These are phyloP conservation scores for Poteriospumella lacustris DNA, from an alignment of 108 stramenopile species.

Conservation along the genomic window DNA sequence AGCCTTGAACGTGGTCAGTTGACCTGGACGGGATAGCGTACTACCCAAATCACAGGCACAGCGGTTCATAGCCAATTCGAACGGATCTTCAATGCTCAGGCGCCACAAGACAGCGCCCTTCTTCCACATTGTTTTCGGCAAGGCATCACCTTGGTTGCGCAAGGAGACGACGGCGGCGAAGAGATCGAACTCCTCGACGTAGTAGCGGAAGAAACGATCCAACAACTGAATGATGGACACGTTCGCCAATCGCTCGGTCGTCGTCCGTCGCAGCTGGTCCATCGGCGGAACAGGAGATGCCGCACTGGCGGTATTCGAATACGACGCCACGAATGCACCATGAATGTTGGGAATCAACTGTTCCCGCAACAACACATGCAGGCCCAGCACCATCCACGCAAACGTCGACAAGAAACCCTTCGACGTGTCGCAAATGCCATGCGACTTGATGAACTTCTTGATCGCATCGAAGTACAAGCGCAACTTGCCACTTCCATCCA, in stretches of 20 bases:
- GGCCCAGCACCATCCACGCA: neutral
- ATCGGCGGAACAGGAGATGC: neutral
- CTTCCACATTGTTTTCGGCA: neutral
- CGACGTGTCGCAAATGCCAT: conserved; percentile 1
- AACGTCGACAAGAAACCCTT: neutral
- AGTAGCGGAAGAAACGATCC: conserved; percentile 17
- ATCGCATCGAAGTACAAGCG: neutral
- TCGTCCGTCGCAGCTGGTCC: neutral
- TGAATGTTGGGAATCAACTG: neutral
- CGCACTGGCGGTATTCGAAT: neutral
- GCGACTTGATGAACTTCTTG: neutral
- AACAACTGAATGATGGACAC: neutral
- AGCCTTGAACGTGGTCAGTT: neutral
- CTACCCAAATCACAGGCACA: neutral
- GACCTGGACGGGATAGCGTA: neutral
- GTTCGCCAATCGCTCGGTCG: neutral
- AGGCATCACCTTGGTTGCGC: neutral
- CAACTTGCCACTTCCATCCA: neutral
- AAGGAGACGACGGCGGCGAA: neutral
- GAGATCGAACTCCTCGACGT: conserved; percentile 5
- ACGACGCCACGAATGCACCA: neutral
- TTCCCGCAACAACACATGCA: neutral
- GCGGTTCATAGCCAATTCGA: neutral
- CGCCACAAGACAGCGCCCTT: neutral
- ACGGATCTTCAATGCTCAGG: neutral